These are phyloP conservation scores for Leccinum aurantiacum DNA, from an alignment of 768 basidiomycete genomes.

Conservation along the genomic window DNA sequence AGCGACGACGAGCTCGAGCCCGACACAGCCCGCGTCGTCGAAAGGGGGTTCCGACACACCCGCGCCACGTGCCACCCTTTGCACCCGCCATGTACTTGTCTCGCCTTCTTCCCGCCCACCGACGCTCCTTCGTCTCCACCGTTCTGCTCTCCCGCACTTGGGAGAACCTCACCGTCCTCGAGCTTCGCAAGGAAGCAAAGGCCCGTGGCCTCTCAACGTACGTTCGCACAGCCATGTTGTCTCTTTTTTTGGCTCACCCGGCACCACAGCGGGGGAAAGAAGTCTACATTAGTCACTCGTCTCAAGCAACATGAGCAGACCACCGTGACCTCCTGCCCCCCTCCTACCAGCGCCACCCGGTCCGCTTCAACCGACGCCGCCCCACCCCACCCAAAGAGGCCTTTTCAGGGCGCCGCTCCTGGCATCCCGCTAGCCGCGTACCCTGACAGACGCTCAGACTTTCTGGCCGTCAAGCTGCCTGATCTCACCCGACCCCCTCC, in stretches of 20 bases:
- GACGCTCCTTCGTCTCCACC: slow-evolving; percentile 49
- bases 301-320: slow-evolving; percentile 51
- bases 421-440: slow-evolving; percentile 43
- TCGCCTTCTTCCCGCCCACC: neutral
- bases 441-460: slow-evolving; percentile 27
- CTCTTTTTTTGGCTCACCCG: neutral
- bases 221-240: neutral
- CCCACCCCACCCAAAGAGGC: slow-evolving; percentile 21
- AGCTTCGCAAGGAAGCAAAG: slow-evolving; percentile 55
- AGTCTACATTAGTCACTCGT: slow-evolving; percentile 53
- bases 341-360: slow-evolving; percentile 17
- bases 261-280: slow-evolving; percentile 52
- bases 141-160: slow-evolving; percentile 57
- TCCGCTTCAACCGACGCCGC: slow-evolving; percentile 25
- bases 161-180: slow-evolving; percentile 49
- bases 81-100: neutral
- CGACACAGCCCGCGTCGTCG: slow-evolving; percentile 12
- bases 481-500: slow-evolving; percentile 46
- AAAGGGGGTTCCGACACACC: neutral
- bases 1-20: neutral
- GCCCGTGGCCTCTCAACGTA: slow-evolving; percentile 57
- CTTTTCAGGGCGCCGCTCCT: slow-evolving; percentile 35
- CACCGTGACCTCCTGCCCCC: slow-evolving; percentile 18
- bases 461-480: slow-evolving; percentile 56
- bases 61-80: slow-evolving; percentile 6